Evolutionary conservation across 2,329 filamentous ascomycete species (phyloP), one percentile per base, ranked within the genome.

Genomic region (Exophiala viscosa): DNA sequence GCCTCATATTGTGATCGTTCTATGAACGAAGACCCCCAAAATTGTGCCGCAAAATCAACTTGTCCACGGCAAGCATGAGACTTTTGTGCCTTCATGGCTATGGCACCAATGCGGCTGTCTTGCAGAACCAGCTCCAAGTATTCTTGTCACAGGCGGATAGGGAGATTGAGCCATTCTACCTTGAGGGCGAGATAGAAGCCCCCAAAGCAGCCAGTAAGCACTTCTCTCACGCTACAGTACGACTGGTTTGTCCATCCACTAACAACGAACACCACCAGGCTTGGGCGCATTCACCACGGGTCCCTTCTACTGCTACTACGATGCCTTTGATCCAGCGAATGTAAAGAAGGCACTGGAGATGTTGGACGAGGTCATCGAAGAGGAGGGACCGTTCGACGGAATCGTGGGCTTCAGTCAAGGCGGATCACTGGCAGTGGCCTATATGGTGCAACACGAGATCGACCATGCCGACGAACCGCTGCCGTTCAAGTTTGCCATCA

Each of bases 381-480:
- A 63, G 14, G 62, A 65, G 5, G 67, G 63, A 1, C 61, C 65
- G 5, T 67, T 65, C 38, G 67, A 70, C 34, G 67, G 66, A 5
- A 51, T 69, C 36, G 54, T 70, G 15, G 68, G 68, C 23, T 70
- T 70, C 55, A 68, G 65, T 9, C 66, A 70, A 35, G 68, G 68
- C n/a, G 68, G 62, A 11, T 66, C 66, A 9, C 50, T 70, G 32
- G 67, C 67, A 2, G 60, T 62, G 2, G 60, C 58, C 2, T 66
- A 65, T 36, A 58, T 70, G 14, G 59, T 66, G 33, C 62, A 67
- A 13, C 62, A 65, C 20, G 62, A 64, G 5, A 62, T 65, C 45
- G 54, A 58, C 10, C 56, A 54, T 17, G 62, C 63, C 17, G 42
- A 57, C 3, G 54, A 59, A 13, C 47, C 58, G 14, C 58, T 60